Conservation (phyloP, 1,284 basidiomycete species). For the Ganoderma leucocontextum region DNA sequence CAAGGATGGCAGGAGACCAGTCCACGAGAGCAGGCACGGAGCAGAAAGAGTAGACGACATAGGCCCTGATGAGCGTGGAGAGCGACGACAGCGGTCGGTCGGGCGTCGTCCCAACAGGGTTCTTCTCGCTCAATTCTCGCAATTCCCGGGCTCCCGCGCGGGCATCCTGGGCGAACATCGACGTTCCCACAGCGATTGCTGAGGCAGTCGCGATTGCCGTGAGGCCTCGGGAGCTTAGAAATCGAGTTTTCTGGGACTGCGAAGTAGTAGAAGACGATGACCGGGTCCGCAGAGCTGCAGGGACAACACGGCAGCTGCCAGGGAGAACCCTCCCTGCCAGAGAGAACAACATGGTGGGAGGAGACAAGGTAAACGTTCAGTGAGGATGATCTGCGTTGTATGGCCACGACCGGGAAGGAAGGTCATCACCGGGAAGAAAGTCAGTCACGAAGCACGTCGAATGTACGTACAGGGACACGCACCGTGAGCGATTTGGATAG, state of each 20-base stretch:
- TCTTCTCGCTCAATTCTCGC: slow-evolving; percentile 12
- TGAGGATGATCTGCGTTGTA: slow-evolving; percentile 15
- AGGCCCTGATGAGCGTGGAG: slow-evolving; percentile 68
- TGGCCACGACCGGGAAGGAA: background rate
- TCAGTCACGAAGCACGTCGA: slow-evolving; percentile 14
- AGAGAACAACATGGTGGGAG: slow-evolving; percentile 18
- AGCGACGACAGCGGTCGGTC: slow-evolving; percentile 40
- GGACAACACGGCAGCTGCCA: background rate
- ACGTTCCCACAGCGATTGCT: slow-evolving; percentile 11
- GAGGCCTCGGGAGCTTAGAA: slow-evolving; percentile 21
- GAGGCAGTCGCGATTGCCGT: slow-evolving; percentile 13
- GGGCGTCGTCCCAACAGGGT: slow-evolving; percentile 16
- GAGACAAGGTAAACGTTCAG: slow-evolving; percentile 6
- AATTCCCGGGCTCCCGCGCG: slow-evolving; percentile 20
- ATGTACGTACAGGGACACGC: slow-evolving; percentile 24
- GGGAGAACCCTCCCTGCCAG: slow-evolving; percentile 16
- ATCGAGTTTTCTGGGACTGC: background rate
- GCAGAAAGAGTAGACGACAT: slow-evolving; percentile 84
- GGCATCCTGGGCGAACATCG: slow-evolving; percentile 26
- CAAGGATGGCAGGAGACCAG: slow-evolving; percentile 76
- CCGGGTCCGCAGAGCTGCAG: slow-evolving; percentile 6
- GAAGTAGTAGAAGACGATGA: background rate
- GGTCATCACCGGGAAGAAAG: background rate
- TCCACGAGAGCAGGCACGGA: slow-evolving; percentile 84
- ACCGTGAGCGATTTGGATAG: slow-evolving; percentile 3